Evolutionary conservation across 148 eudicot species (phyloP), one percentile per base, ranked within the genome.

Genomic region (Spergularia bocconei): DNA sequence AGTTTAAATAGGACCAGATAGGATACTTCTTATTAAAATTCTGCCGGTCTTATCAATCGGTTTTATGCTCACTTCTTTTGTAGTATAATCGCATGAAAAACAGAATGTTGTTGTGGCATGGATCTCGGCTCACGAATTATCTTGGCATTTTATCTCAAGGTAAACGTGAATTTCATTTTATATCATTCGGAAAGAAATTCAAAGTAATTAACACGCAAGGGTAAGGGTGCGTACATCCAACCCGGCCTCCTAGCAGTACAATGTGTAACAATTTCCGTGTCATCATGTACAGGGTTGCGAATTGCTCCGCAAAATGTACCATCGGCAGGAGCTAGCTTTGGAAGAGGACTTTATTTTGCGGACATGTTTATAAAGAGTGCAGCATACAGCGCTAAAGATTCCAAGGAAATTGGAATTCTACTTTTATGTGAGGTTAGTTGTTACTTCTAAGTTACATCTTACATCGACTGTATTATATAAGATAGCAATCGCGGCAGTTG

Each of bases 371-470:
- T 12, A 59, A 69, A 69, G 72, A 69, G 72, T 69, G 19, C 72
- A 54, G 3, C 16, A 21, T 69, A 69, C 72, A 21, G 8, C 48
- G 7, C 36, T 3, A 29, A 29, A 29, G 36, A 29, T 29, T 29
- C 36, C 36, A 29, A 29, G 2, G 36, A 13, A 66, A 36, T n/a
- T 53, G 72, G 59, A 29, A 29, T 69, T 69, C 41, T 69, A 52
- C 72, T 69, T 69, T 33, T 69, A 69, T 69, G 72, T 29, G 72
- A 69, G 72, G 72, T 68, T n/a, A n/a, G n/a, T n/a, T n/a, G n/a
- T n/a, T n/a, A n/a, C n/a, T n/a, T n/a, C n/a, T n/a, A n/a, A n/a
- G n/a, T n/a, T n/a, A n/a, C n/a, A n/a, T n/a, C n/a, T n/a, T n/a
- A n/a, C n/a, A n/a, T n/a, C 25, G 25, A 23, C 25, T 23, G 25